Evolutionary conservation across 2,329 filamentous ascomycete species (phyloP).

Genomic region (Exophiala sideris): DNA sequence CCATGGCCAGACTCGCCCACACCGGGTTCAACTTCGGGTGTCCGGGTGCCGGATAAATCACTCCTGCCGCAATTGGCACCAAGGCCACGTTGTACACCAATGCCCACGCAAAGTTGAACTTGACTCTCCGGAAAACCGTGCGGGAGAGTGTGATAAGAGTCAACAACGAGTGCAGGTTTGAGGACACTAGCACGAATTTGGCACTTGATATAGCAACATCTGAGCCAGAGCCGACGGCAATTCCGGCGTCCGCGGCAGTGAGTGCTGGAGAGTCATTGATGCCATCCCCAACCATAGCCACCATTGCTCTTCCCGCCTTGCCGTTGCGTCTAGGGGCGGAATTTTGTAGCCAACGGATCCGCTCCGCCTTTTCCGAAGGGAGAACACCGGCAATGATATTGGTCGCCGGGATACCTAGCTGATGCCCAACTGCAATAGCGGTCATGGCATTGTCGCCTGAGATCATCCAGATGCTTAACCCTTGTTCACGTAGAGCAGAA

Average conservation of each 20-base stretch:
- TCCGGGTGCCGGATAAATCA: slow-evolving; percentile 19
- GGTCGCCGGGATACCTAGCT: slow-evolving; percentile 66
- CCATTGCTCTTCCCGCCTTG: background rate
- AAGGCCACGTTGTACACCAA: slow-evolving; percentile 26
- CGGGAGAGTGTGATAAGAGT: slow-evolving; percentile 23
- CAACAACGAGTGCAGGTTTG: slow-evolving; percentile 21
- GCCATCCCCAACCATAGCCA: slow-evolving; percentile 83
- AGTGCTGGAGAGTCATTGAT: slow-evolving; percentile 97
- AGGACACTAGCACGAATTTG: slow-evolving; percentile 28
- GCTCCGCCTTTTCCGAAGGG: slow-evolving; percentile 68
- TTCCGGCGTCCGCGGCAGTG: slow-evolving; percentile 86
- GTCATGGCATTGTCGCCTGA: slow-evolving; percentile 85
- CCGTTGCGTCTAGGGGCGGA: slow-evolving; percentile 7
- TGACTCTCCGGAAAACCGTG: slow-evolving; percentile 25
- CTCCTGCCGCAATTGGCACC: slow-evolving; percentile 28
- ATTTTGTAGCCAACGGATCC: slow-evolving; percentile 36
- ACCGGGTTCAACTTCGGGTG: slow-evolving; percentile 30
- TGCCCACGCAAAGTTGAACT: slow-evolving; percentile 30
- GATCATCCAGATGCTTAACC: slow-evolving; percentile 78
- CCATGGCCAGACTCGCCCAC: slow-evolving; percentile 84
- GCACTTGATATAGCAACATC: slow-evolving; percentile 26
- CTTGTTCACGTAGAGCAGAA: slow-evolving; percentile 57
- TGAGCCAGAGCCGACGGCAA: slow-evolving; percentile 52
- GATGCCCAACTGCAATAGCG: slow-evolving; percentile 69
- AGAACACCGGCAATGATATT: slow-evolving; percentile 85